Evolutionary conservation across 2,329 filamentous ascomycete genomes (phyloP).

Genomic region (Fusarium pilosicola): DNA sequence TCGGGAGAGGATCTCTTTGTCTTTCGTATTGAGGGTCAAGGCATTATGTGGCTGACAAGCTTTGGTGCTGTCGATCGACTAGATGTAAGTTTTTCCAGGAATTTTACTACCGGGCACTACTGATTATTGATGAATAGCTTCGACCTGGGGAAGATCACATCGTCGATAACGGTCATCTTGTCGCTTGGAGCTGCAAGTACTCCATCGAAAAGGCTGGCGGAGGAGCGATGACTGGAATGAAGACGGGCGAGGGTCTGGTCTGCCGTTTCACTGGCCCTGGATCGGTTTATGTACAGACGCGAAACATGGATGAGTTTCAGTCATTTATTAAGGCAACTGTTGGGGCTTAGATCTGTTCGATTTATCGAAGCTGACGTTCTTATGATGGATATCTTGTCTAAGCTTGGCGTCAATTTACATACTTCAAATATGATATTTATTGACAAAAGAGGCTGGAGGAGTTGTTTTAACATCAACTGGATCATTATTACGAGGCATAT

Average conservation of each 20-base stretch:
- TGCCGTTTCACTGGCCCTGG: neutral
- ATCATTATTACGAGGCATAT: too few relatives aligned
- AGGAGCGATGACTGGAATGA: neutral
- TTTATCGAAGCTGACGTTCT: too few relatives aligned
- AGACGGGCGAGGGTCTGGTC: neutral
- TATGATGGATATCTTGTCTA: too few relatives aligned
- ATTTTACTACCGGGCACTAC: neutral
- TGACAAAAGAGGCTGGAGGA: too few relatives aligned
- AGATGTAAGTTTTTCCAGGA: neutral
- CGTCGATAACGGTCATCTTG: neutral
- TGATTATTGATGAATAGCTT: neutral
- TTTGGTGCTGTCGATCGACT: neutral
- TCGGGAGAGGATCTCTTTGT: neutral
- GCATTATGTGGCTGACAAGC: neutral
- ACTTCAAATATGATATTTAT: too few relatives aligned
- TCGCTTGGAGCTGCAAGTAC: neutral
- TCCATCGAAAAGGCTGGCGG: neutral
- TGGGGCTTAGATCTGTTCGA: neutral
- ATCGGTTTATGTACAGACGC: neutral
- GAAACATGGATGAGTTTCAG: neutral
- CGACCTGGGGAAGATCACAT: neutral
- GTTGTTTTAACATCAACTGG: too few relatives aligned
- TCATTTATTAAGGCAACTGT: neutral
- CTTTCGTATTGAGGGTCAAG: neutral
- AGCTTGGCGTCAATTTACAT: too few relatives aligned